These are phyloP conservation scores for Capillidium heterosporum DNA, from an alignment of 371 early-diverging fungal genomes.

Conservation along the genomic window DNA sequence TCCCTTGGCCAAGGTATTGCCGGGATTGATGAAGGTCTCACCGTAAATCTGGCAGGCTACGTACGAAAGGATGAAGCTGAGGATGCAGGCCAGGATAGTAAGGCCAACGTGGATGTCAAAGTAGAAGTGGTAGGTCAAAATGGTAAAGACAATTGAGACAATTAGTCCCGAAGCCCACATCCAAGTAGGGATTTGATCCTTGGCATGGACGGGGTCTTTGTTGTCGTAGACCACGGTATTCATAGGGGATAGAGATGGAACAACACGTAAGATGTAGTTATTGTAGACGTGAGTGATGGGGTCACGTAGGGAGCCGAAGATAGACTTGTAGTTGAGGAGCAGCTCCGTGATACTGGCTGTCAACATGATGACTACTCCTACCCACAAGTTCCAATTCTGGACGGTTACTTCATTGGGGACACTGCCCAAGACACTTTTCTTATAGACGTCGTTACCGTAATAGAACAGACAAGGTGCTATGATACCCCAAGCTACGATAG, in stretches of 20 bases:
- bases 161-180: constrained; percentile 38
- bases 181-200: constrained; percentile 31
- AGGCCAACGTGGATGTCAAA: constrained; percentile 34
- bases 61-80: constrained; percentile 44
- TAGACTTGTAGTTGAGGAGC: constrained; percentile 24
- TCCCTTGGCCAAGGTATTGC: constrained; percentile 36
- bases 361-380: constrained; percentile 54
- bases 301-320: constrained; percentile 29
- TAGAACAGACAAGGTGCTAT: constrained; percentile 8
- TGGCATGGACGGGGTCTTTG: constrained; percentile 18
- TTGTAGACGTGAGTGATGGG: constrained; percentile 13
- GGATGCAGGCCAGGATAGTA: constrained; percentile 30
- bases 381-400: constrained; percentile 44
- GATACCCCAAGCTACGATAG: neutral
- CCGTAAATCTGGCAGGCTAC: constrained; percentile 44
- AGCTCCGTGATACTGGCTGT: constrained; percentile 39
- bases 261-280: constrained; percentile 7
- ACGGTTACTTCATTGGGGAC: constrained; percentile 4
- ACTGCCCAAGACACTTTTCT: neutral
- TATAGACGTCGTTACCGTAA: neutral
- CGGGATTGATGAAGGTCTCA: constrained; percentile 39
- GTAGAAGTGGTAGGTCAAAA: constrained; percentile 32
- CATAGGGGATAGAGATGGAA: constrained; percentile 11
- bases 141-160: constrained; percentile 32
- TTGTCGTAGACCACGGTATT: constrained; percentile 21